Evolutionary conservation across 1,139 yeast genomes (phyloP).

Genomic region (Lipomyces yarrowii): DNA sequence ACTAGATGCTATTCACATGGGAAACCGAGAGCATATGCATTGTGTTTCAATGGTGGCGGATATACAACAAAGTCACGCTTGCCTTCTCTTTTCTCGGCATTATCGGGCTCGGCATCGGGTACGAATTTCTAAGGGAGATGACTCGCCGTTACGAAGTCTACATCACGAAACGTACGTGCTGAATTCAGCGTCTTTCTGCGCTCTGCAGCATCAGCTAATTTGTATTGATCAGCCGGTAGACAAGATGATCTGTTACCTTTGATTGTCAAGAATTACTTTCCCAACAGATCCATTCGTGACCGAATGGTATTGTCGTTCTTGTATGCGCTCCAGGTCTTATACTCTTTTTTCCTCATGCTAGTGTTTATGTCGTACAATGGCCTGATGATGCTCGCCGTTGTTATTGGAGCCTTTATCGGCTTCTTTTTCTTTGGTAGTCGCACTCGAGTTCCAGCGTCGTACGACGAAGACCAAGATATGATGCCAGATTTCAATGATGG

Average conservation of each 20-base stretch:
- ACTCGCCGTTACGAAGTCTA: slow-evolving; percentile 28
- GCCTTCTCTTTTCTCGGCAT: slow-evolving; percentile 30
- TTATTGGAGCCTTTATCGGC: slow-evolving; percentile 30
- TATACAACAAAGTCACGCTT: slow-evolving; percentile 21
- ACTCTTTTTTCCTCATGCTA: slow-evolving; percentile 30
- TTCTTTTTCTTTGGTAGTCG: slow-evolving; percentile 29
- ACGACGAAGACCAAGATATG: slow-evolving; percentile 9
- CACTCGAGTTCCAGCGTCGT: slow-evolving; percentile 16
- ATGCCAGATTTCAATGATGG: slow-evolving; percentile 11
- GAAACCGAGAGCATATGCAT: slow-evolving; percentile 23
- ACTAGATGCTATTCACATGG: slow-evolving; percentile 31
- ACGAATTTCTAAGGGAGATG: slow-evolving; percentile 28
- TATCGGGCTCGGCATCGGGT: slow-evolving; percentile 30
- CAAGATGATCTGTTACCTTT: slow-evolving; percentile 21
- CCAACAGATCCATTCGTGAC: slow-evolving; percentile 23
- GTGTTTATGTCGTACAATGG: slow-evolving; percentile 18
- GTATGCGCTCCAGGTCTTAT: slow-evolving; percentile 29
- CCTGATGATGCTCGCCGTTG: slow-evolving; percentile 27
- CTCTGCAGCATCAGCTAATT: background rate
- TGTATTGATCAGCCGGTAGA: background rate
- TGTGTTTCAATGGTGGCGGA: slow-evolving; percentile 30
- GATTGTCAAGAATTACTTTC: slow-evolving; percentile 19
- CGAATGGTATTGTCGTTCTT: slow-evolving; percentile 21
- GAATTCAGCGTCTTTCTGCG: background rate
- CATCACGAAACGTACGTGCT: slow-evolving; percentile 10